Conservation (phyloP, 331 rosid species). For the Erythrophleum ivorense region DNA sequence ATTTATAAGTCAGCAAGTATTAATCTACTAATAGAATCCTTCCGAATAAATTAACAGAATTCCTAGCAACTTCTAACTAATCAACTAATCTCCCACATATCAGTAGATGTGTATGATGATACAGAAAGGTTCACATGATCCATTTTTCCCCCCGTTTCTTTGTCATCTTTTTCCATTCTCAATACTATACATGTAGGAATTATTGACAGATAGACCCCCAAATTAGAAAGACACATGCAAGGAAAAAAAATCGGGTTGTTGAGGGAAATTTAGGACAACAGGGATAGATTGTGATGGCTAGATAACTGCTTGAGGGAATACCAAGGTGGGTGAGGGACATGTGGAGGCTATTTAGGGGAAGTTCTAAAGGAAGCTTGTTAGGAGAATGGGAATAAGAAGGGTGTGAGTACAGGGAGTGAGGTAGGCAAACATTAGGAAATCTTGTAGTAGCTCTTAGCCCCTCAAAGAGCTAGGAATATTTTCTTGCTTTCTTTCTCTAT, state of each 20-base stretch:
- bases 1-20: too few relatives aligned
- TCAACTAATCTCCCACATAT: too few relatives aligned
- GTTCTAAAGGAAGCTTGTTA: neutral
- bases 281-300: neutral
- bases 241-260: neutral
- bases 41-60: too few relatives aligned
- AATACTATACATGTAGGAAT: too few relatives aligned
- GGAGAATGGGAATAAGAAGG: neutral
- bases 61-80: too few relatives aligned
- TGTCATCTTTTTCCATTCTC: too few relatives aligned
- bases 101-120: too few relatives aligned
- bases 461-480: neutral
- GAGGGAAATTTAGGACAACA: neutral
- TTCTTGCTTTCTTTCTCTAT: neutral
- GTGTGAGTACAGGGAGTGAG: neutral
- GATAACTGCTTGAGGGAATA: neutral
- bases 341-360: neutral
- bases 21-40: too few relatives aligned
- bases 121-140: too few relatives aligned
- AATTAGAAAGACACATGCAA: too few relatives aligned
- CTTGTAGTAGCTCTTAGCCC: neutral
- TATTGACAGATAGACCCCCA: too few relatives aligned
- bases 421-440: neutral
- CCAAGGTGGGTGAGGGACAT: neutral
- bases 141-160: too few relatives aligned